Percentiles rank a stretch among this genome's conserved stretches.
phyloP scores from a whole-genome alignment of 345 rosid species.

The Hibiscus tridactylites region DNA sequence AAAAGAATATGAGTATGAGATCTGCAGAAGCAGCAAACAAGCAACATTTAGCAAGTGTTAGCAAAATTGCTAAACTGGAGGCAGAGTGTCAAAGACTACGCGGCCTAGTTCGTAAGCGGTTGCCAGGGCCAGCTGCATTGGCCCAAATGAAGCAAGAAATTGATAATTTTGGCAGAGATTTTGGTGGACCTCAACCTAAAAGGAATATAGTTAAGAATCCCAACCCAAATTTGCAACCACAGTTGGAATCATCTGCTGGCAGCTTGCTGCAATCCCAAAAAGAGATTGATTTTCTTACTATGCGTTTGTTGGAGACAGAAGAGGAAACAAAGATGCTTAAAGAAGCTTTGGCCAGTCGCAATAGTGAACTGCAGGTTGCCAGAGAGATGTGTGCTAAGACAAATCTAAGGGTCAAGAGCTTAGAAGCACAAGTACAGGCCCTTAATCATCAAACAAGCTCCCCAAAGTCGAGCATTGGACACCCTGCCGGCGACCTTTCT shows the following conservation, averaged over 20 bases:
- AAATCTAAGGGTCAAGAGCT: conserved; percentile 43
- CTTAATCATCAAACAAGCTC: conserved; percentile 27
- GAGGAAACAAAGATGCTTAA: conserved; percentile 72
- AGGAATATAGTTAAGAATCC: conserved; percentile 21
- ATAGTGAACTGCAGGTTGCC: conserved; percentile 5
- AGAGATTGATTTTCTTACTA: conserved; percentile 40
- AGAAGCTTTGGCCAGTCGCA: conserved; percentile 43
- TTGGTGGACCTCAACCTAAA: conserved; percentile 31
- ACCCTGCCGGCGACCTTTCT: conserved; percentile 19
- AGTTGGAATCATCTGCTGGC: conserved; percentile 32
- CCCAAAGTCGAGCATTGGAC: conserved; percentile 15
- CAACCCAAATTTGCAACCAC: conserved; percentile 20
- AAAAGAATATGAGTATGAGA: conserved; percentile 66
- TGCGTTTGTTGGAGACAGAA: conserved; percentile 46
- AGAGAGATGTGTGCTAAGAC: conserved; percentile 16
- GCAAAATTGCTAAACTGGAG: conserved; percentile 67
- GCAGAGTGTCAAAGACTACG: conserved; percentile 84
- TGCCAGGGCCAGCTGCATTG: conserved; percentile 91
- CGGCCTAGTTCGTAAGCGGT: conserved; percentile 60
- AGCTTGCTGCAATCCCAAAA: conserved; percentile 34
- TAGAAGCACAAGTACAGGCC: conserved; percentile 45
- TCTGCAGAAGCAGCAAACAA: conserved; percentile 67
- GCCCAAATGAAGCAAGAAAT: conserved; percentile 84
- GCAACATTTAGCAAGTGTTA: conserved; percentile 56
- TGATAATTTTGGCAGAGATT: conserved; percentile 42